Percentiles rank a stretch among this genome's conserved stretches.
These are phyloP conservation scores for Blastocladiella britannica DNA, from an alignment of 192 early-diverging fungal genomes.

Conservation along the genomic window DNA sequence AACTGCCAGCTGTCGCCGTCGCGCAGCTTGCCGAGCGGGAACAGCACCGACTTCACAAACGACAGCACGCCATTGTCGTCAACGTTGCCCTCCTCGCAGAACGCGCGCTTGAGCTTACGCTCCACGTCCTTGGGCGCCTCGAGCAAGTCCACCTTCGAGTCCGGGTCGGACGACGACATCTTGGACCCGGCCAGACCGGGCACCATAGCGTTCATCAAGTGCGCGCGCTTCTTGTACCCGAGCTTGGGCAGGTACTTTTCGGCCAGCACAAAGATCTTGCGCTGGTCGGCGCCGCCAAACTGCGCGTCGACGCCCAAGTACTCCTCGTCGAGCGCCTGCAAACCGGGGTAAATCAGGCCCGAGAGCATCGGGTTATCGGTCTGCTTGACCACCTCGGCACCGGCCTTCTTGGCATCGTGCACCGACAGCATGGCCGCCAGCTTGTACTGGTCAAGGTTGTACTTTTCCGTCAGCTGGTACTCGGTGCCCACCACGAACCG, in stretches of 20 bases:
- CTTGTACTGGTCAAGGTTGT: slow-evolving; percentile 78
- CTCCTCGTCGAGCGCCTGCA: slow-evolving; percentile 96
- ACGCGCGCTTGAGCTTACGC: slow-evolving; percentile 81
- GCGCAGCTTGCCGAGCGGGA: slow-evolving; percentile 38
- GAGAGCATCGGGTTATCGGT: slow-evolving; percentile 65
- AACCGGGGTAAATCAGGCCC: slow-evolving; percentile 88
- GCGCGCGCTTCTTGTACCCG: slow-evolving; percentile 89
- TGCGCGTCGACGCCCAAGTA: slow-evolving; percentile 85
- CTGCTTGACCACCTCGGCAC: slow-evolving; percentile 97
- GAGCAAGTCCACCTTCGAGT: slow-evolving; percentile 94
- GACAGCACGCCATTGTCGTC: slow-evolving; percentile 75
- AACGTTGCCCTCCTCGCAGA: slow-evolving; percentile 91
- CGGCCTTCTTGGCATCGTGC: slow-evolving; percentile 94
- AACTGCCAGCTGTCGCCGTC: slow-evolving; percentile 19
- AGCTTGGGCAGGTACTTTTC: slow-evolving; percentile 83
- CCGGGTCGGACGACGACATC: slow-evolving; percentile 89
- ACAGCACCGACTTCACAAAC: slow-evolving; percentile 75
- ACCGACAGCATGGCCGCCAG: slow-evolving; percentile 67
- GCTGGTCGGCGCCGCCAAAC: slow-evolving; percentile 94
- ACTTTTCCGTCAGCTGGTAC: slow-evolving; percentile 74
- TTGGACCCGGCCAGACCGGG: slow-evolving; percentile 81
- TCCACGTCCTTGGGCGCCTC: slow-evolving; percentile 57
- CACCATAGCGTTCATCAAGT: slow-evolving; percentile 97
- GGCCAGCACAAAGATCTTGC: slow-evolving; percentile 97
- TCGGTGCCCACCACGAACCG: slow-evolving; percentile 74